Conservation (phyloP, 352 stramenopile species). For the Peronospora destructor region DNA sequence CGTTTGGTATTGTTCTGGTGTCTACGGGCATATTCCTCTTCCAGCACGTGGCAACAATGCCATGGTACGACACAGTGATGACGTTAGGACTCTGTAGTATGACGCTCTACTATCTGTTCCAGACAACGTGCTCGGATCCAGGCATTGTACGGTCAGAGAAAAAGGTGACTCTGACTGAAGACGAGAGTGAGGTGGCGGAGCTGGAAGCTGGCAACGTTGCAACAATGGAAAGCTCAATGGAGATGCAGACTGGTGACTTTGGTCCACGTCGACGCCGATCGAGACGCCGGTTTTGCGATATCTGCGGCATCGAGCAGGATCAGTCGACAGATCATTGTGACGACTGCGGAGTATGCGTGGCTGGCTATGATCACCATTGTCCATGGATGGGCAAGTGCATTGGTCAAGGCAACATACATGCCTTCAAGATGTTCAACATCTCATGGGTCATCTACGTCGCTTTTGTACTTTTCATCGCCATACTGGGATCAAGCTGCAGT, state of each 20-base stretch:
- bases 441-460: constrained; percentile 78
- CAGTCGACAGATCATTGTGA: constrained; percentile 85
- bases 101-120: constrained; percentile 67
- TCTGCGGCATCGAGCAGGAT: constrained; percentile 56
- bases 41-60: constrained; percentile 42
- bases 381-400: constrained; percentile 94
- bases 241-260: constrained; percentile 4
- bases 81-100: constrained; percentile 46
- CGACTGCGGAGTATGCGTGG: constrained; percentile 90
- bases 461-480: constrained; percentile 62
- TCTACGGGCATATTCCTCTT: constrained; percentile 54
- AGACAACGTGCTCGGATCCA: constrained; percentile 66
- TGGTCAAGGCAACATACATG: constrained; percentile 84
- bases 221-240: background rate
- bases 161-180: constrained; percentile 12
- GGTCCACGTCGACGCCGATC: constrained; percentile 7
- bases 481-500: constrained; percentile 44
- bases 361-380: constrained; percentile 87
- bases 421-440: constrained; percentile 87
- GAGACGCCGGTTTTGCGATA: constrained; percentile 52
- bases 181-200: constrained; percentile 19
- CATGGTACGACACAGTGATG: constrained; percentile 51
- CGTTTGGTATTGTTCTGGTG: constrained; percentile 50
- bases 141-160: constrained; percentile 43
- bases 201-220: constrained; percentile 16